Conservation (phyloP, 495 filamentous ascomycete species). For the Lophiotrema nucula region DNA sequence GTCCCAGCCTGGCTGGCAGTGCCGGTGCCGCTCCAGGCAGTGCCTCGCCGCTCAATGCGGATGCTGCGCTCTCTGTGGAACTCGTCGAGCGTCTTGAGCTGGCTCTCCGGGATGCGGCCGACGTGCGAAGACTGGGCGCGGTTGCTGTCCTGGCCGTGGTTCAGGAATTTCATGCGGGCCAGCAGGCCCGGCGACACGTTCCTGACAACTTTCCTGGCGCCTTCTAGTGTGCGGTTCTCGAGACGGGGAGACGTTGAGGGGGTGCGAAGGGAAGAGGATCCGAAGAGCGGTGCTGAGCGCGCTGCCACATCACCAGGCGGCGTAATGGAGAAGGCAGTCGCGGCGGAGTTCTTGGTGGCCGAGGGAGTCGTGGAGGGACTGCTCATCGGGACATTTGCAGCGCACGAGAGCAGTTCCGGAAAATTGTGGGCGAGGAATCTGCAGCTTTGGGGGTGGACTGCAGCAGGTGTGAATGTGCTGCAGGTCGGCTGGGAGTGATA, state of each 20-base stretch:
- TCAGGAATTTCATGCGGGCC: constrained; percentile 71
- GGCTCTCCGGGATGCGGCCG: constrained; percentile 72
- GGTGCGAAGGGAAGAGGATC: constrained; percentile 2
- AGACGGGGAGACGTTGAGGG: constrained; percentile 3
- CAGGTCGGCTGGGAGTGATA: too few species aligned
- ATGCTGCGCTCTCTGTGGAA: constrained; percentile 35
- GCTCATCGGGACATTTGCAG: constrained; percentile 25
- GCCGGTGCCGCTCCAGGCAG: constrained; percentile 31
- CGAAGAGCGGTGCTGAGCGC: background rate
- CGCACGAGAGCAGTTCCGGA: background rate
- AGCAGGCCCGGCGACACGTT: constrained; percentile 72
- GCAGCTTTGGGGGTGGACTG: too few species aligned
- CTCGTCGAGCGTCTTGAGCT: constrained; percentile 54
- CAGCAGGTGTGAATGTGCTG: too few species aligned
- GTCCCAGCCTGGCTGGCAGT: constrained; percentile 25
- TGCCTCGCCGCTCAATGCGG: constrained; percentile 32
- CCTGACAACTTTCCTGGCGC: constrained; percentile 33
- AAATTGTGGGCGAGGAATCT: too few species aligned
- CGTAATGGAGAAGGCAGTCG: too few species aligned
- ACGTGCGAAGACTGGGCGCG: constrained; percentile 48
- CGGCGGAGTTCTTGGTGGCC: background rate
- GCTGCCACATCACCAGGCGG: constrained; percentile 8
- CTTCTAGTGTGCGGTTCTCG: constrained; percentile 13
- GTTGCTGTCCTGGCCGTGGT: constrained; percentile 52
- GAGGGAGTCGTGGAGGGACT: constrained; percentile 13